Percentiles rank a stretch among this genome's conserved stretches.
Conservation (phyloP, 257 asterid species). For the Penstemon eatonii region DNA sequence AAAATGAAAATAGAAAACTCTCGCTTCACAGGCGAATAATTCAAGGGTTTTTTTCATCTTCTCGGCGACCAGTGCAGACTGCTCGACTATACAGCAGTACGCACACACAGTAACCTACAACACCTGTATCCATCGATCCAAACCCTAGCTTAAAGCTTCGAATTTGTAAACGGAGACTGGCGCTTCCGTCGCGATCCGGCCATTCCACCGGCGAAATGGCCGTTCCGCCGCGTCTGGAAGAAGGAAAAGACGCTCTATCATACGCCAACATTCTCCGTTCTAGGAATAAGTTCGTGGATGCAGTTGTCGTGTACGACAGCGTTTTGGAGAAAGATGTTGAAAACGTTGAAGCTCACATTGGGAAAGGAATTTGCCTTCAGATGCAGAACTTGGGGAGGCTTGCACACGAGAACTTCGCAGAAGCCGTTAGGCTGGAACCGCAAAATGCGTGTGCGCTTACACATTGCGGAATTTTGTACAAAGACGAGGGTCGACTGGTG, state of each 20-base stretch:
- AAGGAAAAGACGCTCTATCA: conserved; percentile 73
- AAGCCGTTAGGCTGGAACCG: conserved; percentile 84
- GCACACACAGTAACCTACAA: no score
- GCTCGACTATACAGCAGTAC: no score
- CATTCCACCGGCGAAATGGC: neutral
- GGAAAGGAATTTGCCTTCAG: conserved; percentile 95
- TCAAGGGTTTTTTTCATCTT: no score
- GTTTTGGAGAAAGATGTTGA: conserved; percentile 68
- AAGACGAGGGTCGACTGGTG: conserved; percentile 88
- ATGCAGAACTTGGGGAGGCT: conserved; percentile 81
- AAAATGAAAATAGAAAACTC: no score
- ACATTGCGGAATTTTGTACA: conserved; percentile 84
- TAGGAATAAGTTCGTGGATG: conserved; percentile 84
- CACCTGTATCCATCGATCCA: no score
- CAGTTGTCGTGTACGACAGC: conserved; percentile 74
- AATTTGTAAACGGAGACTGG: no score
- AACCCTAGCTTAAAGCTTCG: no score
- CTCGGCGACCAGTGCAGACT: no score
- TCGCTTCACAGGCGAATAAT: no score
- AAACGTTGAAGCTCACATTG: conserved; percentile 84
- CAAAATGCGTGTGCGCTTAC: conserved; percentile 91
- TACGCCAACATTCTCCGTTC: conserved; percentile 91
- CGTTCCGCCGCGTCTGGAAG: conserved; percentile 16
- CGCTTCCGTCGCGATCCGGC: no score
- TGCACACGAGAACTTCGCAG: conserved; percentile 84